Evolutionary conservation across 108 stramenopile species (phyloP).

Genomic region (Cyclotella atomus): DNA sequence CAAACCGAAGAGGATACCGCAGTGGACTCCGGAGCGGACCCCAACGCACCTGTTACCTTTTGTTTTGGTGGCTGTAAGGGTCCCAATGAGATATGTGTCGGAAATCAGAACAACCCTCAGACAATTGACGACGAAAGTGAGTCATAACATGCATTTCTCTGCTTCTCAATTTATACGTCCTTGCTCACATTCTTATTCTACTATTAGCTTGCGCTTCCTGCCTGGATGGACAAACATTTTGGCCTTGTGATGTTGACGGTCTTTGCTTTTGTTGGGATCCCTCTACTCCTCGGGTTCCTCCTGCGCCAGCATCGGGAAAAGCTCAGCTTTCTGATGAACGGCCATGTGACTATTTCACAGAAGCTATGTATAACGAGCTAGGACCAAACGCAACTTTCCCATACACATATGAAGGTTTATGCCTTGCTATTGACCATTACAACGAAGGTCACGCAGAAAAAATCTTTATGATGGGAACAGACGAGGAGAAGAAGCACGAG

Average conservation of each 20-base stretch:
- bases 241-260: conserved; percentile 53
- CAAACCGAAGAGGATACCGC: conserved; percentile 9
- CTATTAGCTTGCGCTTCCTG: conserved; percentile 5
- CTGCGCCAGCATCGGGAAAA: conserved; percentile 41
- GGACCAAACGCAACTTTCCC: conserved; percentile 41
- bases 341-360: conserved; percentile 48
- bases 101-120: conserved; percentile 51
- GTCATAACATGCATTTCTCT: background rate
- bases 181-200: background rate
- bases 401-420: conserved; percentile 47
- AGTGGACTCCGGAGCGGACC: background rate
- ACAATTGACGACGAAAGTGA: conserved; percentile 35
- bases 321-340: conserved; percentile 37
- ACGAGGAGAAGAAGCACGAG: conserved; percentile 38
- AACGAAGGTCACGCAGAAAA: conserved; percentile 50
- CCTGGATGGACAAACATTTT: conserved; percentile 42
- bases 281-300: conserved; percentile 37
- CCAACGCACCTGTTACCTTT: conserved; percentile 35
- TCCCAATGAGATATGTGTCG: conserved; percentile 40
- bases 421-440: conserved; percentile 46
- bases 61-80: conserved; percentile 36
- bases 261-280: conserved; percentile 55
- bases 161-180: background rate
- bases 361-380: conserved; percentile 31
- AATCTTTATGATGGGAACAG: conserved; percentile 53